phyloP scores from a whole-genome alignment of 306 rosid genomes.

The Acacia acuminata region DNA sequence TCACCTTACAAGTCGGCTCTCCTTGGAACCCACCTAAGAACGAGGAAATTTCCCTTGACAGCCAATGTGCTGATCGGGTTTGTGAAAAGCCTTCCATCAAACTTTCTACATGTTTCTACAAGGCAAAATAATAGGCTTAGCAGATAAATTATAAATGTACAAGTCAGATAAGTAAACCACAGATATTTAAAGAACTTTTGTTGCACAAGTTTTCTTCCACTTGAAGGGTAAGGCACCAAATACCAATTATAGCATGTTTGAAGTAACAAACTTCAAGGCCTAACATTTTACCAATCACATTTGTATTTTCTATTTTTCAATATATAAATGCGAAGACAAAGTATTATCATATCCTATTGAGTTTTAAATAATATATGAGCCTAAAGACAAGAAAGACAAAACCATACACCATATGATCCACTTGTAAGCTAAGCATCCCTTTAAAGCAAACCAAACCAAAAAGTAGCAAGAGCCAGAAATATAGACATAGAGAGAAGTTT shows the following conservation, averaged over 20 bases:
- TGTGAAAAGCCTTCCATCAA: constrained; percentile 79
- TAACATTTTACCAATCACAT: not conserved
- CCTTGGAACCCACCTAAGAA: constrained; percentile 95
- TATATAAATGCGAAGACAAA: not conserved
- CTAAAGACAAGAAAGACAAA: constrained; percentile 7
- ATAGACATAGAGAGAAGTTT: not conserved
- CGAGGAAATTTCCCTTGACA: constrained; percentile 77
- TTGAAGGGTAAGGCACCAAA: not conserved
- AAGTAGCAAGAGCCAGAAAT: not conserved
- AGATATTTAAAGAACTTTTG: not conserved
- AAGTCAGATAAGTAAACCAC: not conserved
- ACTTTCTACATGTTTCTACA: constrained; percentile 69
- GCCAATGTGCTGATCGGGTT: constrained; percentile 88
- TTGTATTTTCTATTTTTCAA: not conserved
- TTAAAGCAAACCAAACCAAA: not conserved
- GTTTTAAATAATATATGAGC: not conserved
- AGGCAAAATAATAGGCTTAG: constrained; percentile 23
- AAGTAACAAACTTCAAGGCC: not conserved
- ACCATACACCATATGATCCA: constrained; percentile 15
- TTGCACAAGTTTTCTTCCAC: not conserved
- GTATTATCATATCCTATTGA: not conserved
- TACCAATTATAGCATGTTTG: not conserved
- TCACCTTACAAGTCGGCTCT: constrained; percentile 88
- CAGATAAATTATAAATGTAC: constrained; percentile 9
- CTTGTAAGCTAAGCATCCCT: constrained; percentile 15